phyloP scores from a whole-genome alignment of 805 yeast species.

The Metschnikowia kunwiensis region DNA sequence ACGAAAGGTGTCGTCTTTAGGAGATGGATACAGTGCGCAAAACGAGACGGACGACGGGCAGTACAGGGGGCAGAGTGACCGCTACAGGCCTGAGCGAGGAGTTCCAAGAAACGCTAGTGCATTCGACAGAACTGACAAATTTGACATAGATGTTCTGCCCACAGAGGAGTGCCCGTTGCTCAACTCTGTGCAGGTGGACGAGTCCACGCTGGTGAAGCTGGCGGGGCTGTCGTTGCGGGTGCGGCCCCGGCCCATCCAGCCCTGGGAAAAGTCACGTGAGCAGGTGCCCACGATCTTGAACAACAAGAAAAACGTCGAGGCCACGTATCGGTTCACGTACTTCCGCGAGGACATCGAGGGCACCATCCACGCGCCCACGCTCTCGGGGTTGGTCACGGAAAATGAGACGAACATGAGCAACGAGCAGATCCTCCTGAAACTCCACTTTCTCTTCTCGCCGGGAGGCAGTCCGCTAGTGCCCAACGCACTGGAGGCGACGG shows the following conservation, averaged over 20 bases:
- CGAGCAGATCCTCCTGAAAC: conserved; percentile 12
- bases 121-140: too few relatives aligned
- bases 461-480: conserved; percentile 3
- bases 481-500: neutral
- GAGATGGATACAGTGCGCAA: neutral
- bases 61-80: too few relatives aligned
- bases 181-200: conserved; percentile 30
- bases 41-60: neutral
- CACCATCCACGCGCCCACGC: conserved; percentile 87
- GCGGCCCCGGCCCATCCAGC: conserved; percentile 71
- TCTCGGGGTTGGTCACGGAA: conserved; percentile 58
- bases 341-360: conserved; percentile 85
- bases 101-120: neutral
- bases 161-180: conserved; percentile 31
- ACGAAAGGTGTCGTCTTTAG: conserved; percentile 12
- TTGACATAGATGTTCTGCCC: conserved; percentile 11
- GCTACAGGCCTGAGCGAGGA: too few relatives aligned
- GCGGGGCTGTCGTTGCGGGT: conserved; percentile 43
- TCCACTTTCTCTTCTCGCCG: conserved; percentile 9
- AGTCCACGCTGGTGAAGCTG: conserved; percentile 40
- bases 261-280: conserved; percentile 55
- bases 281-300: conserved; percentile 31
- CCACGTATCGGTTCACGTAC: conserved; percentile 73
- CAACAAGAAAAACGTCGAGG: conserved; percentile 27
- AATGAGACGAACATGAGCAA: conserved; percentile 10